Evolutionary conservation across 345 rosid species (phyloP).

Genomic region (Hypericum perforatum): DNA sequence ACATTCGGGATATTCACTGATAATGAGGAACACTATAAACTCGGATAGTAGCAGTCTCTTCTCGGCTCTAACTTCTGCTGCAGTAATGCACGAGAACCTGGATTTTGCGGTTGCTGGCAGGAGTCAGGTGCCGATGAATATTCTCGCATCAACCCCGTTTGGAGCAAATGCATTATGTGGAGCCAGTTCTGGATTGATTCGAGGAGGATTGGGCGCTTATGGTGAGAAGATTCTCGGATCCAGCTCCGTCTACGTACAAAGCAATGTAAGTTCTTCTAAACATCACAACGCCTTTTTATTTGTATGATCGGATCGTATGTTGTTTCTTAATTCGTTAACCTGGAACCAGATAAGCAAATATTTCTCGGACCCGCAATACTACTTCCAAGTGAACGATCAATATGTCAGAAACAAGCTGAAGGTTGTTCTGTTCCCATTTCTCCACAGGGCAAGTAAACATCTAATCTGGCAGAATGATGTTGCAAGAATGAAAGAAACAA

Average conservation of each 20-base stretch:
- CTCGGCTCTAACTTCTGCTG: background rate
- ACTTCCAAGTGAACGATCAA: slow-evolving; percentile 49
- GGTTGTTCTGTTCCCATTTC: slow-evolving; percentile 42
- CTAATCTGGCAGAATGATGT: no score
- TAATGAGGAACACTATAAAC: no score
- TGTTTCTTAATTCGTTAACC: background rate
- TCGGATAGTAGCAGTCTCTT: no score
- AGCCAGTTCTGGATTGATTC: slow-evolving; percentile 43
- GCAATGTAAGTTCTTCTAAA: slow-evolving; percentile 34
- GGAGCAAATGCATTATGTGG: slow-evolving; percentile 33
- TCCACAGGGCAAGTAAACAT: slow-evolving; percentile 26
- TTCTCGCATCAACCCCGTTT: slow-evolving; percentile 31
- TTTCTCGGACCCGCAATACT: slow-evolving; percentile 54
- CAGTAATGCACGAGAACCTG: slow-evolving; percentile 29
- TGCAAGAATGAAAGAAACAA: no score
- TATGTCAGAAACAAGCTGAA: slow-evolving; percentile 47
- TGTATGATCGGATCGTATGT: background rate
- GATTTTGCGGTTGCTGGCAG: slow-evolving; percentile 22
- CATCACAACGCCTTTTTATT: background rate
- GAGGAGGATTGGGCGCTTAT: slow-evolving; percentile 42
- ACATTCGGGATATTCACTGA: no score
- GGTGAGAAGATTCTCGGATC: slow-evolving; percentile 46
- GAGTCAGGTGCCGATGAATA: slow-evolving; percentile 15
- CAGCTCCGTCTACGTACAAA: slow-evolving; percentile 48
- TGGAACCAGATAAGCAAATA: slow-evolving; percentile 37